Evolutionary conservation across 2,329 filamentous ascomycete genomes (phyloP), one percentile per base, ranked within the genome.

Genomic region (Penicillium sp.): DNA sequence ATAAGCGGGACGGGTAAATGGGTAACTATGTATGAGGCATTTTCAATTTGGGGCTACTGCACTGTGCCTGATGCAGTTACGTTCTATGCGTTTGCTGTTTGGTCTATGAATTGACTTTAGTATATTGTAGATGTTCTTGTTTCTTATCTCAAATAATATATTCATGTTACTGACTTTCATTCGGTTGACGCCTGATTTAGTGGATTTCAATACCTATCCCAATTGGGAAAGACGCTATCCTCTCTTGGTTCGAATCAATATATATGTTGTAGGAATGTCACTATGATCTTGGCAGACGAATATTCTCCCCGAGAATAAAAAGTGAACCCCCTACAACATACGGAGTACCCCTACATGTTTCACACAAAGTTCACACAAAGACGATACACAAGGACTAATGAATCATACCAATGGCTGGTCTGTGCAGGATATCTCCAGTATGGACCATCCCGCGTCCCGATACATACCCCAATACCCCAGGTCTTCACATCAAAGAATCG

Each of bases 21-120:
- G 23, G 23, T 23, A 23, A 23, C 31, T 33, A 41, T 53, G 50
- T 57, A 57, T 57, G 55, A 57, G 55, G 55, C 43, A 57, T 57
- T 57, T 57, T 57, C 40, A 39, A 2, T 7, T 36, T 46, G 15
- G 13, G 36, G 25, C 46, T 55, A 50, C 52, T 55, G 52, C 52
- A 55, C 46, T 38, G 46, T 15, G 46, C 52, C 52, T 43, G 38
- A 55, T 55, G 38, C 25, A 55, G 53, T 41, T 56, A 52, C 13
- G 19, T 21, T 21, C 19, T 7, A 8, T 27, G 33, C 49, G 41
- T 40, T 48, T 36, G 31, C n/a, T 39, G 29, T 45, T 21, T 21
- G 19, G 19, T 21, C 19, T 31, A 29, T 5, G 21, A 25, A 53
- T 34, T 44, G 50, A 25, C 50, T 46, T 34, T 38, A 21, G 19